A percentile compares a stretch with the other conserved stretches of the same genome.
These are phyloP conservation scores for Pseudevernia furfuracea DNA, from an alignment of 495 filamentous ascomycete genomes.

Conservation along the genomic window DNA sequence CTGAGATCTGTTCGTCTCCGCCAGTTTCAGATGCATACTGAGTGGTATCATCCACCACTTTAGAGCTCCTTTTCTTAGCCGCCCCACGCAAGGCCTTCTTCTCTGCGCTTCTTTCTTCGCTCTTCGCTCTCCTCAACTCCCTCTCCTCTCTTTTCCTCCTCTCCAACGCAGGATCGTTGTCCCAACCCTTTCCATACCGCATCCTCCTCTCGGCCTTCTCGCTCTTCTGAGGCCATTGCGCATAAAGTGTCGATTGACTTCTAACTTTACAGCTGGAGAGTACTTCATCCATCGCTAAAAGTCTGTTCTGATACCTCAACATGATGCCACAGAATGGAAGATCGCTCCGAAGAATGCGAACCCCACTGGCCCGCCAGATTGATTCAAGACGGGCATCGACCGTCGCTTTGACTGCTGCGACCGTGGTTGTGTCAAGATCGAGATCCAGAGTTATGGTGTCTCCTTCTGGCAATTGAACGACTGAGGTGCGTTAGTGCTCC, in stretches of 20 bases:
- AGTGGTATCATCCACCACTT: neutral
- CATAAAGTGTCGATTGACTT: neutral
- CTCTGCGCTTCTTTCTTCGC: neutral
- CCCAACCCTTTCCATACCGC: neutral
- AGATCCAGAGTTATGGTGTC: neutral
- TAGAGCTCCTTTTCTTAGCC: neutral
- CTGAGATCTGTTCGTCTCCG: neutral
- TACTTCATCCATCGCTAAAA: neutral
- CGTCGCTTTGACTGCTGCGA: neutral
- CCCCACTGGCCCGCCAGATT: neutral
- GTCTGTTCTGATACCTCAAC: neutral
- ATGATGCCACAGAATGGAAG: neutral
- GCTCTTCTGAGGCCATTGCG: neutral
- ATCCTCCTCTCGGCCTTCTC: neutral
- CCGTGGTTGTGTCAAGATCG: neutral
- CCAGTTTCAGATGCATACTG: neutral
- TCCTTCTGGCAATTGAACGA: neutral
- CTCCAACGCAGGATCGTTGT: neutral
- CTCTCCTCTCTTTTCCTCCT: neutral
- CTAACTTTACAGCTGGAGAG: neutral
- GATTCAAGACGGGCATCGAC: neutral
- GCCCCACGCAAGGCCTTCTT: neutral
- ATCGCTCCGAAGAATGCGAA: slow-evolving; percentile 2
- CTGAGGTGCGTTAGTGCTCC: slow-evolving; percentile 1
- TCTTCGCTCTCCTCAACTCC: neutral